Base-by-base conservation (phyloP, 2,329 filamentous ascomycete species). In the Diplodia mutila region DNA sequence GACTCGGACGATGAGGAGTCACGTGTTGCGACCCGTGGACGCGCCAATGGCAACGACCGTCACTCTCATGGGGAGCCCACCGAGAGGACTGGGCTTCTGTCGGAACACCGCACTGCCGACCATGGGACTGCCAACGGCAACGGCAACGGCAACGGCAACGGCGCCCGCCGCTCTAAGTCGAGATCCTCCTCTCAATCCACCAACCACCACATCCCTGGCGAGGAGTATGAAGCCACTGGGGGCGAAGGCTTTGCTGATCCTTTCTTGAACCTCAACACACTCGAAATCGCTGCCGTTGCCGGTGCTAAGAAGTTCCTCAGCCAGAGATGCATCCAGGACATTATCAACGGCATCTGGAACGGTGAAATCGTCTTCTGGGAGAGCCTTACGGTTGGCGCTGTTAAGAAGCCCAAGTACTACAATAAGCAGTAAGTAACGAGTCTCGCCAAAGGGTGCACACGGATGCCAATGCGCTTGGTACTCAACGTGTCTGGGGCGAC, bases 351-450 rank as follows among this genome's bases (percentile, higher is more conserved):
- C 59, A 91, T 97, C 65, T 96, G 93, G 92, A 88, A 89, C 70
- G 93, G 93, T 54, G 90, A 94, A 71, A 93, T 97, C 69, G 87
- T 94, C 46, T 95, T 96, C 77, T 97, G 92, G 93, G 90, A 93
- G 69, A 87, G 84, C 6, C 81, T 97, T n/a, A 90, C 87, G 9
- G 85, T 92, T 9, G 83, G 90, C 73, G 88, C 91, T 0, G 86
- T 85, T 67, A 97, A 96, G 79, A 88, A 88, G 73, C 90, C 92
- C 1, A 89, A 90, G 25, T 87, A 91, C 70, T 96, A 95, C 79
- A 91, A 91, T 75, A 81, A 83, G 70, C 78, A 77, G 78, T 82
- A 72, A 69, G 74, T 59, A 61, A 42, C 11, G 8, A 25, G 18
- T 6, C 23, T 4, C 37, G 12, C 14, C 49, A 12, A 52, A 37